Percentiles rank a stretch among this genome's conserved stretches.
phyloP scores from a whole-genome alignment of 768 basidiomycete genomes.

The Collybia sp. region DNA sequence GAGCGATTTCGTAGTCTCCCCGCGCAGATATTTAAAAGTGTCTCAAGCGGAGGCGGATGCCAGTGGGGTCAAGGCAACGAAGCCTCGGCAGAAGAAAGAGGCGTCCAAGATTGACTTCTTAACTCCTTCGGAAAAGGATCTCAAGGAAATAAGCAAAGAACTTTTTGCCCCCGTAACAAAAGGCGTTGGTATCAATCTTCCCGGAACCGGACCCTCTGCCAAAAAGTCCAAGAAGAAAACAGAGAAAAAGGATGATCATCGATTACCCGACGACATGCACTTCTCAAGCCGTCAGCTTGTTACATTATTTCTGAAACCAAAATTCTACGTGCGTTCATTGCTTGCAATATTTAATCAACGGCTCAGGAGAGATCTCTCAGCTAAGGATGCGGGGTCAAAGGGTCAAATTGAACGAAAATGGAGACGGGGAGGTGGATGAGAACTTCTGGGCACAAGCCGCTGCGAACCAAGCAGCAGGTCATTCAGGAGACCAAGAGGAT shows the following conservation, averaged over 20 bases:
- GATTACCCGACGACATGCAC: constrained; percentile 95
- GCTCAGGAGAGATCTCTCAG: constrained; percentile 34
- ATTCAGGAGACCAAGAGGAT: constrained; percentile 46
- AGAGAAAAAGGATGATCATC: constrained; percentile 70
- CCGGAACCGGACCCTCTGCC: constrained; percentile 42
- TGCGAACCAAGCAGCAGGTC: constrained; percentile 70
- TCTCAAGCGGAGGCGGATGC: constrained; percentile 31
- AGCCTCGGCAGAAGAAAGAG: constrained; percentile 67
- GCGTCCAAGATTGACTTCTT: constrained; percentile 81
- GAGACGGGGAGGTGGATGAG: constrained; percentile 90
- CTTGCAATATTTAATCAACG: neutral
- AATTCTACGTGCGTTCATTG: constrained; percentile 68
- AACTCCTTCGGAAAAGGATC: constrained; percentile 49
- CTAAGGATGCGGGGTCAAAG: constrained; percentile 84
- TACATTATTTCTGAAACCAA: constrained; percentile 92
- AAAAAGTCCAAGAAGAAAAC: constrained; percentile 48
- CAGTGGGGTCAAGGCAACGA: constrained; percentile 46
- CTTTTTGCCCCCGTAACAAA: constrained; percentile 77
- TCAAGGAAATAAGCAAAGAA: constrained; percentile 61
- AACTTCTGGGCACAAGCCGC: constrained; percentile 97
- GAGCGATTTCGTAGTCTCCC: constrained; percentile 18
- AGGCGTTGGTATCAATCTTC: constrained; percentile 63
- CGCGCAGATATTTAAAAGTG: neutral
- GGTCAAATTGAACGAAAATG: constrained; percentile 49
- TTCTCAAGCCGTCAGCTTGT: constrained; percentile 89